phyloP scores from a whole-genome alignment of 805 yeast genomes.

The Candida manassasensis region DNA sequence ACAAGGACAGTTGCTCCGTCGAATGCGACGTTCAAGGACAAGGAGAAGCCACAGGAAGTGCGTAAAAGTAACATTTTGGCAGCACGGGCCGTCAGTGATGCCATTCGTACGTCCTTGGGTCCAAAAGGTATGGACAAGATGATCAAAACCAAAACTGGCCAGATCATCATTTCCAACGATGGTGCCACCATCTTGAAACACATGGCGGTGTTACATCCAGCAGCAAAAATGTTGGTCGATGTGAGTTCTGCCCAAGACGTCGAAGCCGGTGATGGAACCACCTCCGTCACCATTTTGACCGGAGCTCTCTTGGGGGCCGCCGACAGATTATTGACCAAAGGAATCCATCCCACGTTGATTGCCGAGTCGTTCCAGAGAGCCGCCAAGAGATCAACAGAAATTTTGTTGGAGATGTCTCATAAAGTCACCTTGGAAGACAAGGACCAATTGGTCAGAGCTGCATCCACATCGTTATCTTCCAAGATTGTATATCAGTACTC shows the following conservation, averaged over 20 bases:
- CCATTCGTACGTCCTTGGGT: conserved; percentile 91
- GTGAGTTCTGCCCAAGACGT: conserved; percentile 96
- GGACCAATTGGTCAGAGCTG: conserved; percentile 84
- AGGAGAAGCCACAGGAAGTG: conserved; percentile 93
- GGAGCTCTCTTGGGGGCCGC: conserved; percentile 96
- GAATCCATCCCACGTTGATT: conserved; percentile 92
- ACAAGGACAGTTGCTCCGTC: conserved; percentile 39
- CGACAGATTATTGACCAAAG: conserved; percentile 81
- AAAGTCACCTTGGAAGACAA: conserved; percentile 75
- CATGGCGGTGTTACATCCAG: conserved; percentile 98
- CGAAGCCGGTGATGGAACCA: conserved; percentile 99
- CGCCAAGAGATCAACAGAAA: conserved; percentile 75
- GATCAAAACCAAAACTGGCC: conserved; percentile 91
- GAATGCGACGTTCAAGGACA: conserved; percentile 86
- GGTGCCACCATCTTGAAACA: conserved; percentile 96
- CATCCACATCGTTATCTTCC: conserved; percentile 88
- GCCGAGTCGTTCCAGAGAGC: conserved; percentile 93
- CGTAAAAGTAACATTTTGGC: conserved; percentile 85
- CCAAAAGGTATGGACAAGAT: conserved; percentile 99
- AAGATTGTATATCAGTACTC: conserved; percentile 95
- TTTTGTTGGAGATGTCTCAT: conserved; percentile 79
- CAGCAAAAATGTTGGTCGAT: conserved; percentile 95
- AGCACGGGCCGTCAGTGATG: conserved; percentile 93
- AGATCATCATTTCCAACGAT: conserved; percentile 92
- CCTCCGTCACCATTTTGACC: conserved; percentile 92